Base-by-base conservation (phyloP, 2,329 filamentous ascomycete genomes). In the Aplosporella prunicola region DNA sequence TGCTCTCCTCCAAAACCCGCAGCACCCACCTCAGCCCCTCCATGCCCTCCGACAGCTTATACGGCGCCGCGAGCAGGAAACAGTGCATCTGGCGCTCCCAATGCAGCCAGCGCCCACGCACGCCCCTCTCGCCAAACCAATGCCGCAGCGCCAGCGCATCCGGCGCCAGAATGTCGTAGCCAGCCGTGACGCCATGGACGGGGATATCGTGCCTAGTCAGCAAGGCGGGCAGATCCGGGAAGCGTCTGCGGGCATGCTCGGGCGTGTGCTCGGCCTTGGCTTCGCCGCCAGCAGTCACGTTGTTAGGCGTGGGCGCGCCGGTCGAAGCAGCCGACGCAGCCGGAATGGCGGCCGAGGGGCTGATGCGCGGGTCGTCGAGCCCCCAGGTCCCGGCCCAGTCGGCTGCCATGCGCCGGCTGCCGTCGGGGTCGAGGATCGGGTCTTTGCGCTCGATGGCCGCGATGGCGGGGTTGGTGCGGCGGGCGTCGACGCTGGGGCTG, bases 71-170 rank as follows among this genome's bases (percentile, higher is more conserved):
- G 23, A 77, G 50, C 1, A 69, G 63, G 35, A 76, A 77, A 42
- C 69, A 74, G 51, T 78, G 74, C 69, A 78, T 77, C 53, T 76
- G 69, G 13, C 66, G 66, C 13, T 72, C 64, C 73, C 74, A 78
- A 8, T 72, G 58, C 26, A 78, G 45, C 74, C 74, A 77, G 39
- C 70, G 58, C 0, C 74, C 74, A 2, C 52, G 32, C 0, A 76
- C 61, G 0, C 63, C 61, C 37, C 59, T 63, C 3, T 71, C 61
- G n/a, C n/a, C n/a, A n/a, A n/a, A n/a, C n/a, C n/a, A n/a, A n/a
- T n/a, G n/a, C 5, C 68, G 50, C 32, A 75, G 71, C 1, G 61
- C 43, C 1, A 70, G 44, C 2, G 64, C 69, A 44, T 76, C 73
- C 0, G 72, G 71, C 0, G 61, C 58, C 2, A 78, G 51, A 0